Evolutionary conservation across 164 flowering plant species (phyloP), one percentile per base, ranked within the genome.

Genomic region (Litsea cubeba): DNA sequence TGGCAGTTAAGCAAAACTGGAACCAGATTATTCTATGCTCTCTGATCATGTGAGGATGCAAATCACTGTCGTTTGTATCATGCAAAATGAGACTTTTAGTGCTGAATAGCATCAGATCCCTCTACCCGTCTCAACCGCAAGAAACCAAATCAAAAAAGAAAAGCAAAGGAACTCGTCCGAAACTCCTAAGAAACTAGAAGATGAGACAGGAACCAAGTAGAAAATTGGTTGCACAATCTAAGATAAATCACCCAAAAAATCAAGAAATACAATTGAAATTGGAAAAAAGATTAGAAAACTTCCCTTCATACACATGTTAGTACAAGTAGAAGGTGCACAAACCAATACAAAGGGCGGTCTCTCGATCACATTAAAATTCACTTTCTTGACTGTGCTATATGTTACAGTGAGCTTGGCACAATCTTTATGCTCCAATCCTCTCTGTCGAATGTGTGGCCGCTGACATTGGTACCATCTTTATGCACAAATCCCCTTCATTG

Each of bases 331-430:
- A 64, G 30, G 22, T 5, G 49, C 10, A 66, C 49, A 28, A 28
- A 17, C 69, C 23, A 28, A 66, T 40, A 40, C 25, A 18, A 66
- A 12, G 30, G 69, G 69, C 11, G 10, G 46, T 40, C 11, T 40
- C 11, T 66, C n/a, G 17, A n/a, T 32, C 46, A 18, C 10, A 4
- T 12, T 28, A 30, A 66, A 14, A 66, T 26, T 30, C 49, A 15
- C 69, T 6, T 50, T 17, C 69, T 66, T 32, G 69, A 32, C 15
- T 32, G 40, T 66, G 30, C 35, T 66, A 63, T 66, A 63, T 63
- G 49, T 26, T 66, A 66, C 69, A 32, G 20, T 32, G 49, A 28
- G 4, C 11, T 18, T 66, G 14, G 49, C 69, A 32, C 35, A 35
- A 66, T 28, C 69, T 63, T 63, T 63, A 23, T 63, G 66, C 66